Evolutionary conservation across 352 stramenopile genomes (phyloP).

Genomic region (Globisporangium polare): DNA sequence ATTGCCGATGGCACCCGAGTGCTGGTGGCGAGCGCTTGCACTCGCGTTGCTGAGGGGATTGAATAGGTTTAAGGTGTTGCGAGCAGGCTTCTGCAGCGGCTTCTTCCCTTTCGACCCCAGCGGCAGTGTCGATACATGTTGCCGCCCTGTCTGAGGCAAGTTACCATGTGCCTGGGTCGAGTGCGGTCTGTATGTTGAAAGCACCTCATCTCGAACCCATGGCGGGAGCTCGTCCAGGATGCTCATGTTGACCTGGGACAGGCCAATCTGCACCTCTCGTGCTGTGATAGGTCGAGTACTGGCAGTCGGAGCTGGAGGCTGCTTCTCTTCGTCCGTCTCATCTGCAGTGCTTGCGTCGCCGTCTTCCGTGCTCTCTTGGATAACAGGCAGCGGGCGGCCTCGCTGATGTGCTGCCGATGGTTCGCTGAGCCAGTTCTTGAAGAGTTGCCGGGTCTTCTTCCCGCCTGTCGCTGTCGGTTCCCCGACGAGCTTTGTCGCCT

Average conservation of each 20-base stretch:
- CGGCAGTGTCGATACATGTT: too few relatives aligned
- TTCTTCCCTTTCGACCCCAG: conserved; percentile 25
- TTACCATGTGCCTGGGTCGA: neutral
- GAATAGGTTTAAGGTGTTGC: conserved; percentile 30
- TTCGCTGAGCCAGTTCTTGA: conserved; percentile 54
- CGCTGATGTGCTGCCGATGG: conserved; percentile 2
- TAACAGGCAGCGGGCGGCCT: neutral
- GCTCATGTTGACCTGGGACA: conserved; percentile 65
- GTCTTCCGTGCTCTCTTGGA: neutral
- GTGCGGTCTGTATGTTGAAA: conserved; percentile 26
- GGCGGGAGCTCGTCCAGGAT: conserved; percentile 59
- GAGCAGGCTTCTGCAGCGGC: conserved; percentile 18
- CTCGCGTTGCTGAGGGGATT: conserved; percentile 15
- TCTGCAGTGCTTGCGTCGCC: neutral
- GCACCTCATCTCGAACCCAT: conserved; percentile 52
- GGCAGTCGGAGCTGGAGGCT: neutral
- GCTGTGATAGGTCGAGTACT: neutral
- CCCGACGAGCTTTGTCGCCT: conserved; percentile 64
- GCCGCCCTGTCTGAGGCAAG: neutral
- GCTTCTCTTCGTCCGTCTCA: neutral
- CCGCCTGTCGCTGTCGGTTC: conserved; percentile 7
- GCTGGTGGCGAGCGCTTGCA: neutral
- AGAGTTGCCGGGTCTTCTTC: conserved; percentile 30
- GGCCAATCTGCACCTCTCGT: conserved; percentile 10
- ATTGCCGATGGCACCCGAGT: conserved; percentile 12